Evolutionary conservation across 495 filamentous ascomycete genomes (phyloP), one percentile per base, ranked within the genome.

Genomic region (Polyplosphaeria fusca): DNA sequence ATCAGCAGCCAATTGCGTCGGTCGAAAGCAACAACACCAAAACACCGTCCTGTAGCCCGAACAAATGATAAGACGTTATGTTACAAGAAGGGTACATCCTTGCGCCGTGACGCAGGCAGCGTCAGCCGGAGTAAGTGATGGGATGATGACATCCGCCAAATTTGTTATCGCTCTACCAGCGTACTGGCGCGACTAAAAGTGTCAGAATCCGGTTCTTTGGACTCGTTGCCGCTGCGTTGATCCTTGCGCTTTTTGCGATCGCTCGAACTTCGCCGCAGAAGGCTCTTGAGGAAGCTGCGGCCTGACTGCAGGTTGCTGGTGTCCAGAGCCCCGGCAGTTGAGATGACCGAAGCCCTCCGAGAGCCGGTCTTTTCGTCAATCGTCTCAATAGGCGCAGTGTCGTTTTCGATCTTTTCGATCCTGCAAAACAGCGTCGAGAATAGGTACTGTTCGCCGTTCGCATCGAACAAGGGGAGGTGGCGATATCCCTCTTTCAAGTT

Each of bases 361-460:
- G 47, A 52, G n/a, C 40, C 27, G 19, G 7, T 35, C 3, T 18
- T 25, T 32, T 46, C 37, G 24, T 32, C 5, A 12, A 43, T 40
- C 11, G 43, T 22, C 25, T 50, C 37, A 12, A 14, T 14, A 35
- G 30, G 7, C 7, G 30, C 30, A 14, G 7, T 22, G 32, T 12
- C 41, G 14, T 75, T 74, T 2, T 79, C 77, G 55, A 82, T 76
- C 60, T 85, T 89, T 51, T 82, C 81, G 70, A 97, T 87, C 54
- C 81, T 82, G 70, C 89, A 93, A 72, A 98, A 95, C 28, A 98
- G 74, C 0, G 88, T 94, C n/a, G 93, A 95, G 70, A 94, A 94
- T 20, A 95, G 76, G 68, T 90, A 96, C 58, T 88, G 88, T 51
- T 96, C 90, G 47, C 92, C 93, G 52, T 88, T 86, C 40, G 79